A percentile compares a stretch with the other conserved stretches of the same genome.
Conservation (phyloP, 2,329 filamentous ascomycete species). For the Cladosporium sp. region DNA sequence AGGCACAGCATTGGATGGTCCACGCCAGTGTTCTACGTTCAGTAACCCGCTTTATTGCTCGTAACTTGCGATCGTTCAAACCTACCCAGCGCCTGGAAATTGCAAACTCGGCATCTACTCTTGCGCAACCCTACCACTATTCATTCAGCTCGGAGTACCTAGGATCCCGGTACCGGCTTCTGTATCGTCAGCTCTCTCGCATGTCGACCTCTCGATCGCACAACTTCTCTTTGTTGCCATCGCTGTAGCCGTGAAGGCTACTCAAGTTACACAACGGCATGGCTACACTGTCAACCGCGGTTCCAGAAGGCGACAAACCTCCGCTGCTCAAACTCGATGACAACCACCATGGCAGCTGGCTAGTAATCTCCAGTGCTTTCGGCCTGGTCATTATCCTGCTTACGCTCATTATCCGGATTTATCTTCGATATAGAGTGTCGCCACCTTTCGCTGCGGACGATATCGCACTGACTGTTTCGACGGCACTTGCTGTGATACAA, state of each 20-base stretch:
- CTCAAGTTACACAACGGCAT: constrained; percentile 7
- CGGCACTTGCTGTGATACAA: constrained; percentile 43
- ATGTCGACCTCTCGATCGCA: background rate
- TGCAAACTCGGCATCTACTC: constrained; percentile 7
- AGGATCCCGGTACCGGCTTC: background rate
- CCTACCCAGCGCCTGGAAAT: constrained; percentile 5
- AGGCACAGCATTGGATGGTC: background rate
- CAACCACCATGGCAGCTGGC: constrained; percentile 43
- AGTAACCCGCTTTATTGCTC: background rate
- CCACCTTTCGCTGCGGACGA: constrained; percentile 39
- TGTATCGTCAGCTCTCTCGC: background rate
- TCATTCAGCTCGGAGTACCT: background rate
- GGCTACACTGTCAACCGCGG: constrained; percentile 9
- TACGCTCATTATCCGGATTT: constrained; percentile 44
- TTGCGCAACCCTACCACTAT: constrained; percentile 8
- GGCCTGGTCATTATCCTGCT: constrained; percentile 43
- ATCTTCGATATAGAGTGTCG: constrained; percentile 41
- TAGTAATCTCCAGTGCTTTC: constrained; percentile 45
- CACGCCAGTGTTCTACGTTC: background rate
- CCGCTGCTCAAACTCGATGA: constrained; percentile 23
- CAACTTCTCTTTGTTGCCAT: constrained; percentile 1
- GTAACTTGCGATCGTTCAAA: background rate
- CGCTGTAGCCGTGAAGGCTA: background rate
- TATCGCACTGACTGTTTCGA: constrained; percentile 37
- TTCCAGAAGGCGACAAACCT: constrained; percentile 24